Evolutionary conservation across 352 stramenopile species (phyloP).

Genomic region (Globisporangium spiculum): DNA sequence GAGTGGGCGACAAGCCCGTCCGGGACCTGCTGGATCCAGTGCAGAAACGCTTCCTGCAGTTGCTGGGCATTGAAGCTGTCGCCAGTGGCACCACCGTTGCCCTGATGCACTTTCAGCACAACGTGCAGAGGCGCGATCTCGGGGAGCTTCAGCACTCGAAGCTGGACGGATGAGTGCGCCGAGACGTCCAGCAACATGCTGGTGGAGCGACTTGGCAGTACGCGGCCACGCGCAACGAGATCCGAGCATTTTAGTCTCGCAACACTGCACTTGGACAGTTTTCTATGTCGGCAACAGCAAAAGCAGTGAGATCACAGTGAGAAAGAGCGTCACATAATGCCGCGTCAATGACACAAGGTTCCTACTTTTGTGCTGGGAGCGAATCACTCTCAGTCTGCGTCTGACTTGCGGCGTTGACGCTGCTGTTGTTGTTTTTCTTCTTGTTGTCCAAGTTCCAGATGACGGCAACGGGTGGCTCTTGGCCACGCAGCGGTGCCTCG

Average conservation of each 20-base stretch:
- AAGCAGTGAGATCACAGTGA: background rate
- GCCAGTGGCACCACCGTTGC: background rate
- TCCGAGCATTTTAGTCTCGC: constrained; percentile 40
- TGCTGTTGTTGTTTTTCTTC: background rate
- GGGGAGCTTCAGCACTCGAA: constrained; percentile 57
- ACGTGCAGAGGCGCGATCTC: constrained; percentile 32
- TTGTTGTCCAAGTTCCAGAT: constrained; percentile 29
- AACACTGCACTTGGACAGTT: constrained; percentile 25
- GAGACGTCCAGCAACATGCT: constrained; percentile 19
- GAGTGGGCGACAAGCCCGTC: constrained; percentile 27
- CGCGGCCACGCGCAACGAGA: constrained; percentile 28
- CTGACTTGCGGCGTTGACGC: background rate
- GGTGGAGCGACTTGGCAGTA: constrained; percentile 35
- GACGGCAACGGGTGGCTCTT: constrained; percentile 38
- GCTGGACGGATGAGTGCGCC: constrained; percentile 23
- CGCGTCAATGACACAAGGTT: background rate
- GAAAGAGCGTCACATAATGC: background rate
- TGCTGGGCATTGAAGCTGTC: constrained; percentile 1
- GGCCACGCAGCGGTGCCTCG: constrained; percentile 23
- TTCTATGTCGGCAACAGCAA: constrained; percentile 8
- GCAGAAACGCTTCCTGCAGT: constrained; percentile 34
- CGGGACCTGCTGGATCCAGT: constrained; percentile 22
- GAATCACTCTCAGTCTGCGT: constrained; percentile 1
- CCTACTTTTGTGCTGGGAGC: constrained; percentile 1
- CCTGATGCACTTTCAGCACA: constrained; percentile 25